phyloP scores from a whole-genome alignment of 345 rosid species.

The Streptanthus diversifolius region DNA sequence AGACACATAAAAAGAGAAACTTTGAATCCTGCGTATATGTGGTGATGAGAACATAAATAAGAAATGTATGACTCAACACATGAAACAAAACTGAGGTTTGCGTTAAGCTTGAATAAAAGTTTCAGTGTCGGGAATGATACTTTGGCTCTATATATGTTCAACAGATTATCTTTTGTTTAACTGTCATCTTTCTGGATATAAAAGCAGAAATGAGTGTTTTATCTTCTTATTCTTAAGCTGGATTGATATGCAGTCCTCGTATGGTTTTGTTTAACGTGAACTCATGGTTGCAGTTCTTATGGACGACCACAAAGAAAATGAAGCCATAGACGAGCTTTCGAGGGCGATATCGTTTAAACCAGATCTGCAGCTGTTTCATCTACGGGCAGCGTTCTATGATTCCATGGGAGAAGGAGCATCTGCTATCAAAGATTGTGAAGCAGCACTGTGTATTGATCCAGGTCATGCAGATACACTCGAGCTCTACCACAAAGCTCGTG shows the following conservation, averaged over 20 bases:
- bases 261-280: neutral
- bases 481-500: conserved; percentile 53
- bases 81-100: neutral
- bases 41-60: neutral
- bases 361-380: conserved; percentile 88
- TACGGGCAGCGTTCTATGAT: conserved; percentile 88
- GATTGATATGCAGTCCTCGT: neutral
- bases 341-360: conserved; percentile 82
- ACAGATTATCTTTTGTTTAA: neutral
- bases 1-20: neutral
- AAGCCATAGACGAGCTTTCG: conserved; percentile 83
- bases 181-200: neutral
- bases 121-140: neutral
- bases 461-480: conserved; percentile 57
- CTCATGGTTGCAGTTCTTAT: conserved; percentile 62
- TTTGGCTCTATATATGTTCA: neutral
- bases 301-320: conserved; percentile 92
- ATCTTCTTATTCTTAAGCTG: neutral
- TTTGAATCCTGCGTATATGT: neutral
- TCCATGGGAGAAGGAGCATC: conserved; percentile 60
- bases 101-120: neutral
- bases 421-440: conserved; percentile 81
- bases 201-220: neutral
- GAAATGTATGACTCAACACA: neutral
- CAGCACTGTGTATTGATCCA: conserved; percentile 90